Evolutionary conservation across 2,329 filamentous ascomycete species (phyloP).

Genomic region (Clarireedia hainanense): DNA sequence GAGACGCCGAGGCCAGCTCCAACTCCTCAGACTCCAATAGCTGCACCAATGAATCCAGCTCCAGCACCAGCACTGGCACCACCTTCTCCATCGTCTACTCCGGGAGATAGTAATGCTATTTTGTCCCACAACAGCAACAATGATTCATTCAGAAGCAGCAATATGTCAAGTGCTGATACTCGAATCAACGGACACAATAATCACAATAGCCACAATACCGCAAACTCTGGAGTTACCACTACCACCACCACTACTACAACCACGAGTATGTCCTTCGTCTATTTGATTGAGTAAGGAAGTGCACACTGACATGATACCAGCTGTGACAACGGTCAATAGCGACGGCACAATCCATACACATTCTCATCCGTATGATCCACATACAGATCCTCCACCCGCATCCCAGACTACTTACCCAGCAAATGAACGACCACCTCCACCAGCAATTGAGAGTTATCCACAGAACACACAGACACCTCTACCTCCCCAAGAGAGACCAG

Average conservation of each 20-base stretch:
- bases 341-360: constrained; percentile 5
- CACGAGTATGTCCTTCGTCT: background rate
- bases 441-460: background rate
- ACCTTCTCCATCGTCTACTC: background rate
- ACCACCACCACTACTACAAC: background rate
- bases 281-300: too few relatives aligned
- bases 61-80: too few relatives aligned
- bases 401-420: constrained; percentile 3
- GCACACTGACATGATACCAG: background rate
- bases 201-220: background rate
- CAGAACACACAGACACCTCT: background rate
- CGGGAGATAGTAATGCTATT: background rate
- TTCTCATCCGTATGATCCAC: constrained; percentile 6
- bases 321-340: constrained; percentile 5
- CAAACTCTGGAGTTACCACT: background rate
- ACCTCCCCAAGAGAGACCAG: background rate
- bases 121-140: background rate
- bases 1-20: background rate
- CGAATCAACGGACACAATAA: constrained; percentile 3
- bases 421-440: background rate
- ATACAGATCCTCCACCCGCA: constrained; percentile 3
- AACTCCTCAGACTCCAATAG: background rate
- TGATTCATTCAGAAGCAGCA: constrained; percentile 8
- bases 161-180: constrained; percentile 9
- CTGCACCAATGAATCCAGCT: background rate